Conservation (phyloP, 2,329 filamentous ascomycete genomes). For the Reticulascus tulasneorum region DNA sequence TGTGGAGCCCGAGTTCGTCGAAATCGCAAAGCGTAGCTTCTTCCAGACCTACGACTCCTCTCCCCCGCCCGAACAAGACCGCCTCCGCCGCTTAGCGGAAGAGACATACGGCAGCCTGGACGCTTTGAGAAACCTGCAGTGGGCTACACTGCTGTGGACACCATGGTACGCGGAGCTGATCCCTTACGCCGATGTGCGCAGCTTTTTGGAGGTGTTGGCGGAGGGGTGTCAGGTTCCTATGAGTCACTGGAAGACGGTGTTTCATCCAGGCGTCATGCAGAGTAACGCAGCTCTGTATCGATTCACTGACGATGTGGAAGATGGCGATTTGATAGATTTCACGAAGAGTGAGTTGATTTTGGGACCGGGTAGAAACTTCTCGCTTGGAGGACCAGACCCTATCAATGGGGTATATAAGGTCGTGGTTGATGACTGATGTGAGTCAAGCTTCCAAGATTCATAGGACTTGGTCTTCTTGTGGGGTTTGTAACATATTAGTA, state of each 20-base stretch:
- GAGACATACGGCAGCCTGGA: constrained; percentile 3
- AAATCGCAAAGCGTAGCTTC: not conserved
- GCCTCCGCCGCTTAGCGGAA: not conserved
- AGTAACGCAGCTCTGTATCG: too few species aligned
- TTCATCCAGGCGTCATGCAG: not conserved
- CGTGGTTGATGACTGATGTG: too few species aligned
- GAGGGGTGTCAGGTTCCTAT: not conserved
- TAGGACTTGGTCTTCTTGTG: too few species aligned
- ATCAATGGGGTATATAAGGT: too few species aligned
- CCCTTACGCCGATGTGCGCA: not conserved
- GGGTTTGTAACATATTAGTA: too few species aligned
- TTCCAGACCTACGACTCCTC: not conserved
- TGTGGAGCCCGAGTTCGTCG: constrained; percentile 1
- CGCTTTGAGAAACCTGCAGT: not conserved
- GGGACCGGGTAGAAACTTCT: too few species aligned
- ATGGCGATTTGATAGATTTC: too few species aligned
- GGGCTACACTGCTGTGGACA: constrained; percentile 1
- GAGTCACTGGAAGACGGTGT: not conserved
- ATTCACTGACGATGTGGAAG: too few species aligned
- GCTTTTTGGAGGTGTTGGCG: not conserved
- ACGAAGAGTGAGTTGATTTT: too few species aligned
- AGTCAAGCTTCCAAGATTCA: too few species aligned
- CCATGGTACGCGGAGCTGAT: not conserved
- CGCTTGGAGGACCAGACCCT: too few species aligned
- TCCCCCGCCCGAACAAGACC: not conserved